Base-by-base conservation (phyloP, 805 yeast species). In the Huiozyma sinensis region DNA sequence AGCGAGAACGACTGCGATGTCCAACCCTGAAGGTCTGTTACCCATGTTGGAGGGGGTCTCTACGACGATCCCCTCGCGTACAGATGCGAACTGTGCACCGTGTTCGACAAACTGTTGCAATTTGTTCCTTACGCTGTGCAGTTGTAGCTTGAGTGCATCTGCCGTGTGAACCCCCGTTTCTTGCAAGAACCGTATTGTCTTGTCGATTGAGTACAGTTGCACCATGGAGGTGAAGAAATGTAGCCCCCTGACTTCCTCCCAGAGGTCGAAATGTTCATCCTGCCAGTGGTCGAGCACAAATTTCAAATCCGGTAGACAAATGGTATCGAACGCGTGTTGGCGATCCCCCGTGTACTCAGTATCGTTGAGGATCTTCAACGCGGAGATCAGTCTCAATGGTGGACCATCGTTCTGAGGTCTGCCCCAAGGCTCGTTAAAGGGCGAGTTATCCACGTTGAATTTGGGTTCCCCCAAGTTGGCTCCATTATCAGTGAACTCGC, bases 361-460 rank as follows among this genome's bases (percentile, higher is more conserved):
- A 11, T 52, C 49, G 49, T 56, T 8, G 47, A 84, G 52, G 57
- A 76, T 84, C 48, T 73, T 73, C 34, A 75, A 61, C 24, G 81
- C 70, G 1, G 95, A 73, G 44, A 81, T 71, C 8, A 79, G 72
- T 53, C 97, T 72, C 45, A 90, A 69, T 1, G 94, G 89, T 0
- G 97, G 96, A 0, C 97, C 97, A 61, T 90, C 97, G 47, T 87
- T 74, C 64, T 90, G 97, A 1, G 97, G 97, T 52, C 97, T 71
- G 2, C 97, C 97, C 97, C 97, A 90, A 33, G 67, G 60, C 2
- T 67, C 79, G 6, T 61, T 60, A 54, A 83, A 90, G 1, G 83
- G 69, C 0, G 76, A 54, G 27, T 82, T 80, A 57, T 86, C 75
- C 4, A 79, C 76, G 58, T 71, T 60, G 57, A 83, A 90, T 61